Base-by-base conservation (phyloP, 768 basidiomycete species). In the Mycena capillaripes region DNA sequence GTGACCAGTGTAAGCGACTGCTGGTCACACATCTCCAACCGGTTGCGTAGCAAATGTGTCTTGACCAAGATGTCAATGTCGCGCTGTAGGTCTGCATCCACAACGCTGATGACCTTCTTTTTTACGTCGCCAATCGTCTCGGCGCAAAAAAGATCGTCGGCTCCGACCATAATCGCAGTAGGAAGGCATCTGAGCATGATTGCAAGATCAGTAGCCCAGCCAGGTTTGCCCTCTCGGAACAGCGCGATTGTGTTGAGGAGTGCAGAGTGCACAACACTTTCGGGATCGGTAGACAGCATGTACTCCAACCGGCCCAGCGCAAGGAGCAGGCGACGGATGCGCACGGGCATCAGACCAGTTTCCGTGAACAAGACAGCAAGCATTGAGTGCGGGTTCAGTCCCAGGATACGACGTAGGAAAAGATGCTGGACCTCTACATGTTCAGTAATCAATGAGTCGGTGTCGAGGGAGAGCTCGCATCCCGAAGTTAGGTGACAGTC, bases 301-400 rank as follows among this genome's bases (percentile, higher is more conserved):
- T 74, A 74, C 48, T 29, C 12, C 1, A 69, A 38, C 19, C 55
- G 63, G 16, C 53, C 19, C 14, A 74, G 23, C 2, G 38, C 48
- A 9, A 66, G 59, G 21, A 63, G 11, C 21, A 74, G 63, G 9
- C 69, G 62, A 2, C 73, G 69, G 11, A 46, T 25, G 19, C 65
- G 64, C 1, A 74, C 59, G 11, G 73, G 73, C 69, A 70, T 30
- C 23, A 57, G 25, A 29, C 69, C 69, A 3, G 69, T 71, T 56
- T 74, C 73, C 23, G 73, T 70, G 57, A 70, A 74, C 4, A 74
- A 34, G 11, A 63, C 23, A n/a, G n/a, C n/a, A n/a, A n/a, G n/a
- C n/a, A n/a, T n/a, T n/a, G n/a, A n/a, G n/a, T n/a, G n/a, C n/a
- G n/a, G n/a, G n/a, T n/a, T n/a, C n/a, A n/a, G n/a, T n/a, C n/a